Evolutionary conservation across 2,329 filamentous ascomycete genomes (phyloP).

Genomic region (Trichoderma oligosporum): DNA sequence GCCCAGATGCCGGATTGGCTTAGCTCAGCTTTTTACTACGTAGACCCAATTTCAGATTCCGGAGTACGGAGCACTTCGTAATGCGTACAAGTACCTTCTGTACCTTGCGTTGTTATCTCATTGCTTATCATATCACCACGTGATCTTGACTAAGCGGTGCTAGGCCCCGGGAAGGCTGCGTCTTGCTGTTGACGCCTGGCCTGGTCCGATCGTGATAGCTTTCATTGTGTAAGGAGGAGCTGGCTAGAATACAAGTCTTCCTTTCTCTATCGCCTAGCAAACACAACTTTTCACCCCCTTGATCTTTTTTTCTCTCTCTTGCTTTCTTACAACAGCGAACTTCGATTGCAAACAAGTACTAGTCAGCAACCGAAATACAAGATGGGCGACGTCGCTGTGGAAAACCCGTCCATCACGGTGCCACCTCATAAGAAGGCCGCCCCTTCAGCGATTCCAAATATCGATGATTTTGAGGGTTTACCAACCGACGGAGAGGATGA

Average conservation of each 20-base stretch:
- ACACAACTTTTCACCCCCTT: neutral
- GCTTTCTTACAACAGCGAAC: neutral
- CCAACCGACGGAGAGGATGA: conserved; percentile 81
- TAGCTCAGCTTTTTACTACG: too few species aligned
- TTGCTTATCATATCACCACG: conserved; percentile 14
- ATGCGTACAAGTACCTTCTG: neutral
- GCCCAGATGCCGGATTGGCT: neutral
- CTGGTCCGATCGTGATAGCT: conserved; percentile 11
- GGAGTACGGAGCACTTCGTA: too few species aligned
- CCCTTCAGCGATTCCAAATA: conserved; percentile 77
- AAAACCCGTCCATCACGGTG: conserved; percentile 70
- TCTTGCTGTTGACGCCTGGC: conserved; percentile 20
- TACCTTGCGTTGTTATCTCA: neutral
- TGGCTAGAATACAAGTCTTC: conserved; percentile 11
- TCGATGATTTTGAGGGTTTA: conserved; percentile 84
- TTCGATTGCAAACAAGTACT: neutral
- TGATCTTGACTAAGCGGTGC: conserved; percentile 22
- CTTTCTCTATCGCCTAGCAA: neutral
- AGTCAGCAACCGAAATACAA: conserved; percentile 30
- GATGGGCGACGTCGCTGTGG: conserved; percentile 86
- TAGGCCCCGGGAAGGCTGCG: conserved; percentile 16
- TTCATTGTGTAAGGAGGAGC: conserved; percentile 17
- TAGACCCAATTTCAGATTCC: too few species aligned
- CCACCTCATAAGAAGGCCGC: conserved; percentile 77
- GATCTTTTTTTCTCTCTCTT: neutral